Percentiles rank a stretch among this genome's conserved stretches.
These are phyloP conservation scores for Hsuehochloa calcarea DNA, from an alignment of 176 grass and related monocot genomes.

Conservation along the genomic window DNA sequence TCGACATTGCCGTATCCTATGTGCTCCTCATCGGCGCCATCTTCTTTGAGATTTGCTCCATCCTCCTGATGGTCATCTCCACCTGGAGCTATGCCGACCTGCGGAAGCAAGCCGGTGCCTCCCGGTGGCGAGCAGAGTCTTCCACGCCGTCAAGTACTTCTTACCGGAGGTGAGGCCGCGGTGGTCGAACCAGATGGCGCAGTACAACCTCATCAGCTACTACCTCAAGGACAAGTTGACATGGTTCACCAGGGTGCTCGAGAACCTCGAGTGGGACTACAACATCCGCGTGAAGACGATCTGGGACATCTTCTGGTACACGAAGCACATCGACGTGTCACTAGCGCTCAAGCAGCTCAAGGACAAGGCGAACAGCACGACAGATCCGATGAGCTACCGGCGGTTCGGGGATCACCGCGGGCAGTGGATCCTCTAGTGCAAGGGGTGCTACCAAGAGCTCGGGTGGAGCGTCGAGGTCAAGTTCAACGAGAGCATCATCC, in stretches of 20 bases:
- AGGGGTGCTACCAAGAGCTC: neutral
- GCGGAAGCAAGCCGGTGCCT: neutral
- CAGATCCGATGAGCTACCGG: neutral
- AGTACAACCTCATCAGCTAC: constrained; percentile 32
- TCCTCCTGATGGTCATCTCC: constrained; percentile 8
- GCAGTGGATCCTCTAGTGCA: constrained; percentile 5
- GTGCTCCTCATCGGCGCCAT: constrained; percentile 16
- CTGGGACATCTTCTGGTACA: constrained; percentile 26
- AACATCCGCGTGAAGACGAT: constrained; percentile 24
- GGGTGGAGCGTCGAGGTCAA: constrained; percentile 6
- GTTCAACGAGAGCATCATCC: constrained; percentile 28
- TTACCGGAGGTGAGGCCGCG: neutral
- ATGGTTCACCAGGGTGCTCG: neutral
- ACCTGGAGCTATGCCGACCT: constrained; percentile 14
- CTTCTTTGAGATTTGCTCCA: constrained; percentile 14
- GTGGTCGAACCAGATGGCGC: constrained; percentile 34
- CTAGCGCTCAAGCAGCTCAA: constrained; percentile 20
- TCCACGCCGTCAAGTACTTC: constrained; percentile 2
- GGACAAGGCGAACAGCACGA: constrained; percentile 18
- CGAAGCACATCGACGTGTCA: neutral
- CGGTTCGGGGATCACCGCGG: neutral
- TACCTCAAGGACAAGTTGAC: constrained; percentile 2
- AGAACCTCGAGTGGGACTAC: constrained; percentile 25
- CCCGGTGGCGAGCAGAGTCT: neutral
- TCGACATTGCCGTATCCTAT: constrained; percentile 19